phyloP scores from a whole-genome alignment of 1,284 basidiomycete species.

The Leccinum holopus region DNA sequence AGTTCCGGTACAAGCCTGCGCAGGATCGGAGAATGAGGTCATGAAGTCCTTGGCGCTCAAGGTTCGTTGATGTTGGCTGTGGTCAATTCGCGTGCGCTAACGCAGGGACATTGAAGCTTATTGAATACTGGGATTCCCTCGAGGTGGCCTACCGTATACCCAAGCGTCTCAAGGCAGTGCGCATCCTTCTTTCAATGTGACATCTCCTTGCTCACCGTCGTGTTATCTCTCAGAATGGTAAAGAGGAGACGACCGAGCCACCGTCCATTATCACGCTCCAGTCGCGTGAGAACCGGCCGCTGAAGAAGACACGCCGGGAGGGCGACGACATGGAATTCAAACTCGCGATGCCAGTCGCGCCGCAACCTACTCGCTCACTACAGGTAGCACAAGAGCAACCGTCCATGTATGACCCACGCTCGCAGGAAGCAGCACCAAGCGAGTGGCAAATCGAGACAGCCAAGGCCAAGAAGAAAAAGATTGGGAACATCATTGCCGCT shows the following conservation, averaged over 20 bases:
- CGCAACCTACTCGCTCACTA: too few species aligned
- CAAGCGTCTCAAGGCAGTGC: slow-evolving; percentile 54
- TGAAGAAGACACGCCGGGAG: slow-evolving; percentile 35
- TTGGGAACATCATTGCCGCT: slow-evolving; percentile 49
- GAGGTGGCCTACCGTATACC: slow-evolving; percentile 85
- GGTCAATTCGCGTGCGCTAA: neutral
- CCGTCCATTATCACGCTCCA: slow-evolving; percentile 17
- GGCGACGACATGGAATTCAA: slow-evolving; percentile 25
- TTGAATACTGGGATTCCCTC: slow-evolving; percentile 74
- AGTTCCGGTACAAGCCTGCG: slow-evolving; percentile 58
- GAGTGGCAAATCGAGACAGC: neutral
- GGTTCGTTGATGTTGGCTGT: slow-evolving; percentile 38
- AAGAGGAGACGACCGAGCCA: slow-evolving; percentile 24
- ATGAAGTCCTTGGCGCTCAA: slow-evolving; percentile 58
- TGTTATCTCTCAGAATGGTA: slow-evolving; percentile 27
- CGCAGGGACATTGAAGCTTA: slow-evolving; percentile 43
- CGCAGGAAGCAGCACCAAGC: neutral
- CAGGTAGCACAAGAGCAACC: neutral
- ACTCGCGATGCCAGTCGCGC: slow-evolving; percentile 4
- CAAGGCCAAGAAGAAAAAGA: slow-evolving; percentile 19
- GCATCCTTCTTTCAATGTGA: slow-evolving; percentile 24
- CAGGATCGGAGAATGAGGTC: slow-evolving; percentile 55
- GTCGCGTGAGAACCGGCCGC: slow-evolving; percentile 28
- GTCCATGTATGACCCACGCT: neutral
- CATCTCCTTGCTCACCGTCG: neutral